Evolutionary conservation across 805 yeast species (phyloP), one percentile per base, ranked within the genome.

Genomic region (Saccharomyces paradoxus): DNA sequence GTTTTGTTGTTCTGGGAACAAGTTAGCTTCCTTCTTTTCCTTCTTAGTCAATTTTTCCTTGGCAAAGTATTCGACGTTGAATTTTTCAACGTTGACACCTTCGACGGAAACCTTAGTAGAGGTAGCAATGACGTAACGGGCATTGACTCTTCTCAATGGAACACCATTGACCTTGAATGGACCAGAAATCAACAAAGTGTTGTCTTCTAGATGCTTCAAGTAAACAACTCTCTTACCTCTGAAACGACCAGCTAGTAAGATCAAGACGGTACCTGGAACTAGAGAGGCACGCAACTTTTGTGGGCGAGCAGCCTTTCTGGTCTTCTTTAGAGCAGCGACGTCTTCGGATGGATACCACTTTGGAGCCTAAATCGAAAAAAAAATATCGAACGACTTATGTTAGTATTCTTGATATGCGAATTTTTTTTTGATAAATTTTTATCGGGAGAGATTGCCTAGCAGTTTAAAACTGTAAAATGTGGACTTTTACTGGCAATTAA

Each of bases 161-260:
- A 91, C 98, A 82, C 98, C 98, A 81, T 91, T 91, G 72, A 91
- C 87, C 84, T 92, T 91, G 96, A 91, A 92, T 71, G 98, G 98
- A 75, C 98, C 98, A 61, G 96, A 81, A 60, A 91, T 96, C 73
- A 91, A 86, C 71, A 91, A 81, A 63, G 97, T 91, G 89, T 89
- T 88, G 84, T 92, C 98, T 81, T 89, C 96, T 73, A 92, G 83
- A 77, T 86, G 80, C 87, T 91, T 91, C 76, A 91, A 84, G 86
- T 86, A 87, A 64, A 91, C 97, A 70, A 92, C 98, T 81, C 98
- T 90, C 88, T 91, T 92, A 77, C 98, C 98, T 80, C 98, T 88
- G 96, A 89, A 91, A 80, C 96, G 89, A 77, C 98, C 98, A 72
- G 98, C 97, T 74, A 91, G 85, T 76, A 91, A 81, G 79, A 91